Conservation (phyloP, 352 stramenopile genomes). For the Aphanomyces euteiches region DNA sequence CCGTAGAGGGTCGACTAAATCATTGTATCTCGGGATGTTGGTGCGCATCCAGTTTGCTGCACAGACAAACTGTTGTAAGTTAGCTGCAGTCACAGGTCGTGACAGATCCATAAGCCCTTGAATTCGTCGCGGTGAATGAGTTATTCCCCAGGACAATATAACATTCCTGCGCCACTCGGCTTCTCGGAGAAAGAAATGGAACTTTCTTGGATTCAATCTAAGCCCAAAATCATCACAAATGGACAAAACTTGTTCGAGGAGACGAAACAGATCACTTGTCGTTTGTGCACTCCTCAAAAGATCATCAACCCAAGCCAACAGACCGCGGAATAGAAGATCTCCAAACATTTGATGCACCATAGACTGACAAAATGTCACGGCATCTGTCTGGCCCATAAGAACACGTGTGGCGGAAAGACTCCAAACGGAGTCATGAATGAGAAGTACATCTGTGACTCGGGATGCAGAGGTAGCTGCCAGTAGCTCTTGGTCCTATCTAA, state of each 20-base stretch:
- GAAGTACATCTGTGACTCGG: constrained; percentile 22
- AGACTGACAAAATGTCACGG: constrained; percentile 26
- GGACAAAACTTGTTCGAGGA: constrained; percentile 30
- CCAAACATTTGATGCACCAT: constrained; percentile 33
- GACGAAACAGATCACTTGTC: constrained; percentile 23
- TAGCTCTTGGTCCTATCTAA: constrained; percentile 28
- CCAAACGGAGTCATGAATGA: constrained; percentile 33
- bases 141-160: constrained; percentile 26
- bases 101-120: constrained; percentile 9
- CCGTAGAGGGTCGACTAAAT: constrained; percentile 1
- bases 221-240: constrained; percentile 33
- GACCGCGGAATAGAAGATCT: constrained; percentile 20
- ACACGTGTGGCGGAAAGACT: constrained; percentile 29
- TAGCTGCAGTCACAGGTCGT: constrained; percentile 5
- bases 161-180: constrained; percentile 34
- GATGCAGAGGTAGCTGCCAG: constrained; percentile 31
- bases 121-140: constrained; percentile 15
- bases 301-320: constrained; percentile 38
- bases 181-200: constrained; percentile 32
- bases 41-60: constrained; percentile 37
- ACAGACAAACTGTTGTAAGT: constrained; percentile 37
- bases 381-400: constrained; percentile 33
- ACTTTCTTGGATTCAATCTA: constrained; percentile 42
- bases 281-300: constrained; percentile 31
- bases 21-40: background rate